Base-by-base conservation (phyloP, 305 asterid species). In the Solanum hybrid region DNA sequence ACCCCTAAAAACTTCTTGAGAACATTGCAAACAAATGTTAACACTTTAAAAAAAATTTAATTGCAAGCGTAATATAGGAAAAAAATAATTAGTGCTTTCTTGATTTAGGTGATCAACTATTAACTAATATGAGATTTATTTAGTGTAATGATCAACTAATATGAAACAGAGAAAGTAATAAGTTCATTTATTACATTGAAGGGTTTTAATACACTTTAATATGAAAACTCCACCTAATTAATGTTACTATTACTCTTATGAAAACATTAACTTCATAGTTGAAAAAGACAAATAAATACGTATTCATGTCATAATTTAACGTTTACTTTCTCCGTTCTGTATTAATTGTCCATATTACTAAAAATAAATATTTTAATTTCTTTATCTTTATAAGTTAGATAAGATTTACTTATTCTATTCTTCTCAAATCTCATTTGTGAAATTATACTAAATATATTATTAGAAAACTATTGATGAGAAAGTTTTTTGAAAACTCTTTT, bases 361-460 rank as follows among this genome's bases (percentile, higher is more conserved):
- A 66, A 66, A 66, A 4, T 10, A 66, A 4, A 66, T 10, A 8
- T 10, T 5, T n/a, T 0, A 66, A 2, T 66, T n/a, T 10, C 27
- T 66, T n/a, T n/a, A 66, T n/a, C 29, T 0, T 66, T 66, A 66
- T 3, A 0, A 66, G 2, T n/a, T 8, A 66, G 6, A n/a, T 66
- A n/a, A 0, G 1, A 4, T n/a, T 10, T 66, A 66, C 4, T 2
- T 24, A 10, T 1, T 66, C 3, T 2, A n/a, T 2, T 10, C 0
- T 66, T 66, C 0, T 4, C 12, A 66, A 4, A n/a, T 66, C 0
- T 4, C 9, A 69, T 24, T 24, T 69, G 3, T 24, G 0, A 69
- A 69, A 69, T 0, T 69, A 69, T 2, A 69, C 15, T 69, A 2
- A 26, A 24, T 2, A 69, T 69, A 11, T 5, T 69, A 2, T 69